Percentiles rank a stretch among this genome's conserved stretches.
phyloP scores from a whole-genome alignment of 2,329 filamentous ascomycete species.

The Monilinia polystroma region DNA sequence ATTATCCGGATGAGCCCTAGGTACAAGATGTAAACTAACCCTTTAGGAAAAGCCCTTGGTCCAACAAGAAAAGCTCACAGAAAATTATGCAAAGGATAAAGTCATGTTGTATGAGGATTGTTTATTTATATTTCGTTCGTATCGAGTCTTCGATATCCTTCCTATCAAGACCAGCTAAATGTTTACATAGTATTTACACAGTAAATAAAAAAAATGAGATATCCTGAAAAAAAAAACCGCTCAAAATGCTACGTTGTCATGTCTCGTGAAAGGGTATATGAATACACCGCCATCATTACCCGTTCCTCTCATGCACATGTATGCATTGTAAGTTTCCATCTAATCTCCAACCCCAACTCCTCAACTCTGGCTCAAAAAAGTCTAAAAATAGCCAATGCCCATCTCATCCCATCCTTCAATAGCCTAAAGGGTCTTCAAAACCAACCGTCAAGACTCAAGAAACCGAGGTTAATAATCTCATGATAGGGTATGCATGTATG shows the following conservation, averaged over 20 bases:
- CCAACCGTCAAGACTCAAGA: neutral
- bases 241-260: neutral
- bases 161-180: neutral
- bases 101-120: neutral
- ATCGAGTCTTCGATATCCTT: constrained; percentile 3
- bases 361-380: neutral
- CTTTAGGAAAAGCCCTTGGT: too few relatives aligned
- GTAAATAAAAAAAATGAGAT: constrained; percentile 4
- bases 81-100: neutral
- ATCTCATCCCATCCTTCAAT: neutral
- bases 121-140: constrained; percentile 1
- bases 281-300: constrained; percentile 1
- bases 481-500: constrained; percentile 3
- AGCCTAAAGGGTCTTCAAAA: neutral
- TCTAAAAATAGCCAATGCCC: constrained; percentile 10
- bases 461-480: neutral
- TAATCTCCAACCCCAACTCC: neutral
- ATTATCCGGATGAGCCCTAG: neutral
- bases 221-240: constrained; percentile 3
- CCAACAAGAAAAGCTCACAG: too few relatives aligned
- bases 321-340: constrained; percentile 8
- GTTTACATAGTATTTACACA: constrained; percentile 6
- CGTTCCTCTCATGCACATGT: neutral
- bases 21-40: neutral
- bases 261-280: constrained; percentile 1